Evolutionary conservation across 805 yeast species (phyloP), one percentile per base, ranked within the genome.

Genomic region (Barnettozyma populi): DNA sequence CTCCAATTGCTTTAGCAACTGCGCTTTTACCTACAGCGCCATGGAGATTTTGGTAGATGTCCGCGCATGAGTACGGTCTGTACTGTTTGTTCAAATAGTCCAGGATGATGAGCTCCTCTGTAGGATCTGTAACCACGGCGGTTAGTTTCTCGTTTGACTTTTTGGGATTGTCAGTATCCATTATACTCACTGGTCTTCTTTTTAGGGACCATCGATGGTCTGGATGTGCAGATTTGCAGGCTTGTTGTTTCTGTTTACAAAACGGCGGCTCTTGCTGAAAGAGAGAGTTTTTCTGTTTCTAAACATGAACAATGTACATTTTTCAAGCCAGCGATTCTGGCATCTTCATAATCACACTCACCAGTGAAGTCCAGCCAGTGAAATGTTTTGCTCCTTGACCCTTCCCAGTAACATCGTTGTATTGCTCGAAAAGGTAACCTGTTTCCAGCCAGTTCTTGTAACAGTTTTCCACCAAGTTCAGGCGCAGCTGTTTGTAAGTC

Each of bases 351-450:
- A 94, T 86, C 52, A 80, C 72, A 5, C 86, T 79, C 11, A 86
- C 85, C 50, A 89, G 68, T 1, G 95, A 81, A 1, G 97, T 83
- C 99, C 99, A 94, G 2, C 99, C 99, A 37, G 88, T 72, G 68
- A 94, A 94, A 62, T 88, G 92, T 64, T 86, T 83, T 9, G 92
- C 90, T 7, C 97, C 90, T 54, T 78, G 77, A 3, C 89, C 86
- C 2, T 67, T 62, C 1, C 99, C 99, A 8, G 81, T 79, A 13
- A 57, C 61, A 52, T 88, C 92, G 54, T 86, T 82, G 64, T 94
- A 94, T 61, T 89, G 92, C 60, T 94, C 99, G 85, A 90, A 92
- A 6, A 87, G 88, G 60, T 75, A 86, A 0, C 96, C 96, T 0
- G 95, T 84, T 27, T 67, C 61, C 47, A 74, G 57, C 86, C 95